These are phyloP conservation scores for Xylariales sp. DNA, from an alignment of 2,329 filamentous ascomycete species.

Conservation along the genomic window DNA sequence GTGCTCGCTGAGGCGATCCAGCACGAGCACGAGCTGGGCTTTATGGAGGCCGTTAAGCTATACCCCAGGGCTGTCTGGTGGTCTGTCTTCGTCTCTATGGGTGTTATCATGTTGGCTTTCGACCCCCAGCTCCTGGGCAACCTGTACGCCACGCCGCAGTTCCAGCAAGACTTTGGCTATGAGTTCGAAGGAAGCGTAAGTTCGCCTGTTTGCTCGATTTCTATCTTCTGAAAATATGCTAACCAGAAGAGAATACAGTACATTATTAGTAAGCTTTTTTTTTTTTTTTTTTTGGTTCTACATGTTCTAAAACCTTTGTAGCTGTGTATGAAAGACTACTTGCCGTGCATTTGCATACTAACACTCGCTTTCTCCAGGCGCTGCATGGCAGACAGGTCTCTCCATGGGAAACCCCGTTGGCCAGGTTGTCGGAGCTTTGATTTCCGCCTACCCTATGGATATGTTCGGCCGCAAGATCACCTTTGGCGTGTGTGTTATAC, in stretches of 20 bases:
- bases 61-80: conserved; percentile 46
- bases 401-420: conserved; percentile 53
- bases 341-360: too few species aligned
- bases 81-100: conserved; percentile 56
- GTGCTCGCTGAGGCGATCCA: conserved; percentile 30
- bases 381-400: conserved; percentile 42
- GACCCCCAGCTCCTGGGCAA: conserved; percentile 62
- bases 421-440: conserved; percentile 51
- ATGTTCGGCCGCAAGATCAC: conserved; percentile 39
- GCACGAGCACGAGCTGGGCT: conserved; percentile 33
- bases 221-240: too few species aligned
- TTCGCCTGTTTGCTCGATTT: background rate
- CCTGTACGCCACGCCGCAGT: conserved; percentile 41
- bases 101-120: conserved; percentile 59
- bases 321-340: too few species aligned
- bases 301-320: too few species aligned
- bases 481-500: conserved; percentile 36
- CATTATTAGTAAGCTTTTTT: too few species aligned
- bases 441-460: conserved; percentile 42
- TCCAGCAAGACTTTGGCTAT: conserved; percentile 27
- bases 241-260: too few species aligned
- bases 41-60: conserved; percentile 33
- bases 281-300: too few species aligned
- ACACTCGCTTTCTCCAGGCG: conserved; percentile 22
- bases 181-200: conserved; percentile 24